phyloP scores from a whole-genome alignment of 192 early-diverging fungal species.

The Obelidium mucronatum region DNA sequence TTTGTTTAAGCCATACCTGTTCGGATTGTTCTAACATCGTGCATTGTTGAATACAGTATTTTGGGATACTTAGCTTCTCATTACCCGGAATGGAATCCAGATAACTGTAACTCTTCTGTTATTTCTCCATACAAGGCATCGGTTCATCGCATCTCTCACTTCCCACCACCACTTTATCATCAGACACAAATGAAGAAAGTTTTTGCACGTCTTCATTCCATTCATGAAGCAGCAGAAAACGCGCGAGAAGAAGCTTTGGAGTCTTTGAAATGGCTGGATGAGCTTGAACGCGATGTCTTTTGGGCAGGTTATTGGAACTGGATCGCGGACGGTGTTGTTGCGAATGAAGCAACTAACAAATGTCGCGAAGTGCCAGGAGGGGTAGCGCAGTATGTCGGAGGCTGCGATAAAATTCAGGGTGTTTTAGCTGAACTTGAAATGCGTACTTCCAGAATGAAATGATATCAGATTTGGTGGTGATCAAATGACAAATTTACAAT shows the following conservation, averaged over 20 bases:
- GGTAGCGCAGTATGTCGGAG: slow-evolving; percentile 4
- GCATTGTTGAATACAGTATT: slow-evolving; percentile 7
- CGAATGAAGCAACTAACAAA: background rate
- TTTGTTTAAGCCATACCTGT: background rate
- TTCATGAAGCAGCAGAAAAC: slow-evolving; percentile 19
- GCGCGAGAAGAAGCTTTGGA: slow-evolving; percentile 22
- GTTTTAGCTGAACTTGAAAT: slow-evolving; percentile 11
- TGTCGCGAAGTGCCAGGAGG: slow-evolving; percentile 1
- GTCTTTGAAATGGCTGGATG: slow-evolving; percentile 27
- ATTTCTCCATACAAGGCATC: slow-evolving; percentile 26
- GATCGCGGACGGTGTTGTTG: slow-evolving; percentile 46
- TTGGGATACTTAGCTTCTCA: slow-evolving; percentile 17
- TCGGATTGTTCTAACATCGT: background rate
- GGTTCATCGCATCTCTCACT: background rate
- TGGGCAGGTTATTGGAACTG: slow-evolving; percentile 55
- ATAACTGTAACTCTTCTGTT: slow-evolving; percentile 1
- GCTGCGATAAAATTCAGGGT: slow-evolving; percentile 16
- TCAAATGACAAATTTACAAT: too few species aligned
- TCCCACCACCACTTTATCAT: slow-evolving; percentile 15
- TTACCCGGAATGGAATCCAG: slow-evolving; percentile 10
- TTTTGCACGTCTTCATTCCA: slow-evolving; percentile 15
- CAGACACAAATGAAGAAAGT: background rate
- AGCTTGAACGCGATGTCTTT: slow-evolving; percentile 44
- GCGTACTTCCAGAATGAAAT: background rate
- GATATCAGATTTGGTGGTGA: background rate